Evolutionary conservation across 1,284 basidiomycete species (phyloP), one percentile per base, ranked within the genome.

Genomic region (Ceratobasidium sp.): DNA sequence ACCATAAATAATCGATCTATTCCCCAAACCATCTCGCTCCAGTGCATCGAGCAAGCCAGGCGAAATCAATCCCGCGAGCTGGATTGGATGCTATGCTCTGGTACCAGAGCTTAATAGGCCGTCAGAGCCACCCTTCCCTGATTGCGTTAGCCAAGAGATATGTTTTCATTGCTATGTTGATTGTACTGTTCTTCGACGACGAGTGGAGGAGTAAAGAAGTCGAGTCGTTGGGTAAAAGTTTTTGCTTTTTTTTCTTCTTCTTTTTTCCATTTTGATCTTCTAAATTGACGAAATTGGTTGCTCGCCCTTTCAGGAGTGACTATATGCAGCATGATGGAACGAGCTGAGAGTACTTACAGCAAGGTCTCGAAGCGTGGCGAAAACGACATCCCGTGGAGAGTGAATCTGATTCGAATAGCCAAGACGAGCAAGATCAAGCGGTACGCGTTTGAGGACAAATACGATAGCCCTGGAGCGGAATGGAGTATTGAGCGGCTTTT

Each of bases 181-280:
- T n/a, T n/a, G n/a, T n/a, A n/a, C n/a, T n/a, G n/a, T 96, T 96
- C 85, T 96, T 94, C 80, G 94, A 96, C 80, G 95, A 96, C 81
- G 95, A 96, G 83, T 84, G 83, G 76, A 88, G 94, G 44, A 96
- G 96, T 82, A 88, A 87, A 42, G 94, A 96, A 80, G 94, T 95
- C 0, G 92, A 95, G 83, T 87, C 86, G 46, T 85, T 95, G 6
- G 93, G 93, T 89, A 76, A 33, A 85, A 82, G n/a, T n/a, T n/a
- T n/a, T n/a, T n/a, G n/a, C n/a, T n/a, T n/a, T n/a, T n/a, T n/a
- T n/a, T n/a, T n/a, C n/a, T n/a, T n/a, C 4, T 23, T 12, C 28
- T 3, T 20, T 44, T 23, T n/a, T 33, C 9, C 9, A 64, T 64
- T 20, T 10, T 10, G 15, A 18, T 20, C 26, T 12, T n/a, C 49